Evolutionary conservation across 2,329 filamentous ascomycete species (phyloP).

Genomic region (Aspergillus sp.): DNA sequence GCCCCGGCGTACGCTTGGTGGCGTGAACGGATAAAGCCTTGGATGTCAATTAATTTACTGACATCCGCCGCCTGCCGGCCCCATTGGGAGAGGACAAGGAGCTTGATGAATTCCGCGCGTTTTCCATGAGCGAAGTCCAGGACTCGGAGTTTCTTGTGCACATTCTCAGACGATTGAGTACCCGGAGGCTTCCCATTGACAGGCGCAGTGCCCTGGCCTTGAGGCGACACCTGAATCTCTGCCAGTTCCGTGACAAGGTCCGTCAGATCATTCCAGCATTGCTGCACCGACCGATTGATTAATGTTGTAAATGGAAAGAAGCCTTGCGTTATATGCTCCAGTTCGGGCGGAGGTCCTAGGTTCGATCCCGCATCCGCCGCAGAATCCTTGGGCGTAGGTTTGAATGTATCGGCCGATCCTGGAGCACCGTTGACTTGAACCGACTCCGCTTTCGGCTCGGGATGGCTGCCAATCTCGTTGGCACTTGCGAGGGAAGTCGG

Average conservation of each 20-base stretch:
- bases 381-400: constrained; percentile 2
- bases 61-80: constrained; percentile 69
- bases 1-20: constrained; percentile 51
- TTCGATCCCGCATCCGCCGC: constrained; percentile 2
- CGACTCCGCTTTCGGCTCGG: constrained; percentile 15
- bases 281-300: constrained; percentile 69
- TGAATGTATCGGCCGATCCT: constrained; percentile 6
- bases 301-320: constrained; percentile 69
- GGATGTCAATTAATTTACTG: constrained; percentile 79
- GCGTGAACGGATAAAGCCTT: constrained; percentile 60
- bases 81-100: constrained; percentile 85
- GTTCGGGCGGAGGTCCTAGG: constrained; percentile 35
- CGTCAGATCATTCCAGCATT: constrained; percentile 68
- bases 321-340: constrained; percentile 61
- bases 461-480: constrained; percentile 9
- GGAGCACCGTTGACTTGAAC: constrained; percentile 19
- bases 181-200: constrained; percentile 21
- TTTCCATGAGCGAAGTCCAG: constrained; percentile 70
- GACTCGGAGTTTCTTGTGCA: constrained; percentile 65
- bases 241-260: constrained; percentile 62
- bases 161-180: constrained; percentile 46
- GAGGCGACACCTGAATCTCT: constrained; percentile 52
- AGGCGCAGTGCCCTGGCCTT: constrained; percentile 21
- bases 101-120: constrained; percentile 85
- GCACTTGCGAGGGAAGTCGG: constrained; percentile 7